Conservation (phyloP, 148 eudicot genomes). For the Pharnaceum exiguum region DNA sequence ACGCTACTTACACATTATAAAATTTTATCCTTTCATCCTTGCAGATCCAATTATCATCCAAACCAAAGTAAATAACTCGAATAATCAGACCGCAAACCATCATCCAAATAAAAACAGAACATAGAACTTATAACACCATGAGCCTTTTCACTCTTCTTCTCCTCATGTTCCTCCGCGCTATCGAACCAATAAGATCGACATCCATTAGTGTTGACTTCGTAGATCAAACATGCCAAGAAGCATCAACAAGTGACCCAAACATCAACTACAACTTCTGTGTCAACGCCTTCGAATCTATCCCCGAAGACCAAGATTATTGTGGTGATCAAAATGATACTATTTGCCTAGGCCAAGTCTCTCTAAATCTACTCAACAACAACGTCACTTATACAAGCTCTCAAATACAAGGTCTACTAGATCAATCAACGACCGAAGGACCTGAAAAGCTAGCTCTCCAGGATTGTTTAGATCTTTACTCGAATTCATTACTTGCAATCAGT, state of each 20-base stretch:
- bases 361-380: conserved; percentile 35
- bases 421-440: neutral
- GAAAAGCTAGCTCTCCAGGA: conserved; percentile 25
- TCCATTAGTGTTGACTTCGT: conserved; percentile 11
- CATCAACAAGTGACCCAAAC: conserved; percentile 19
- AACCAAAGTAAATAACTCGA: no score
- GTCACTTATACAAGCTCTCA: conserved; percentile 34
- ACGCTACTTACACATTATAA: neutral
- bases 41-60: no score
- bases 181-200: no score
- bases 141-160: neutral
- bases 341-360: conserved; percentile 38
- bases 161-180: neutral
- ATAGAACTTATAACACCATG: neutral
- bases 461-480: conserved; percentile 45
- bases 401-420: neutral
- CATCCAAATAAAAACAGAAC: no score
- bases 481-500: conserved; percentile 30
- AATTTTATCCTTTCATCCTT: neutral
- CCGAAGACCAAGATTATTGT: conserved; percentile 14
- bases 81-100: no score
- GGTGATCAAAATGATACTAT: conserved; percentile 18
- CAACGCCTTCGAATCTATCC: conserved; percentile 24
- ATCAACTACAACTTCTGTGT: conserved; percentile 32
- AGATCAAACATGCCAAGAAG: conserved; percentile 24